Evolutionary conservation across 2,329 filamentous ascomycete genomes (phyloP).

Genomic region (Coleophoma cylindrospora): DNA sequence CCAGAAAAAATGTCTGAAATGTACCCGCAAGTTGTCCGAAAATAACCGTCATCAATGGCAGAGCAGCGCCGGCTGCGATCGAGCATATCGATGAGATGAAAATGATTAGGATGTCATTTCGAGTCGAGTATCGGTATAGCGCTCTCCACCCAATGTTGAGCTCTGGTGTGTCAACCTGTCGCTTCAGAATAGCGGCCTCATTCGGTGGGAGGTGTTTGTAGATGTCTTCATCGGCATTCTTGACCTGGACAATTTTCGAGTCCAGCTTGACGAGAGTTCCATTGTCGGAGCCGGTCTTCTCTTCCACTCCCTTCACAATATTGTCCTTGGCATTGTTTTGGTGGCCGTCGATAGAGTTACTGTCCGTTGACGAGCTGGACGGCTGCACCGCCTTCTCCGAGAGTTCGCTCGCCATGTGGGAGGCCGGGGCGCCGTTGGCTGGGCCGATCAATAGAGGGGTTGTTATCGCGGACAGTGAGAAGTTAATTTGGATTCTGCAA

Average conservation of each 20-base stretch:
- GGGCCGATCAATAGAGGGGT: no score
- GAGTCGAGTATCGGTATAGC: slow-evolving; percentile 51
- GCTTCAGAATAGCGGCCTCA: slow-evolving; percentile 62
- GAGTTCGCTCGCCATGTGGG: slow-evolving; percentile 21
- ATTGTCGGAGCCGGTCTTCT: slow-evolving; percentile 50
- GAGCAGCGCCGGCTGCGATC: slow-evolving; percentile 52
- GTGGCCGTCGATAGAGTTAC: slow-evolving; percentile 16
- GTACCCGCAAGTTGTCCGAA: slow-evolving; percentile 72
- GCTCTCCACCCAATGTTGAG: slow-evolving; percentile 59
- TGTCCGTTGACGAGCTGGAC: slow-evolving; percentile 14
- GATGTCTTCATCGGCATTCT: slow-evolving; percentile 38
- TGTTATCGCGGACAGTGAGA: no score
- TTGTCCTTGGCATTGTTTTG: slow-evolving; percentile 12
- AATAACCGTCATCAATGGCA: slow-evolving; percentile 55
- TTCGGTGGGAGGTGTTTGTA: slow-evolving; percentile 58
- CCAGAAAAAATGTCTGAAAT: slow-evolving; percentile 56
- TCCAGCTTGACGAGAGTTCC: slow-evolving; percentile 46
- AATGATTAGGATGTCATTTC: slow-evolving; percentile 45
- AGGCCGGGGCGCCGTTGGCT: slow-evolving; percentile 4
- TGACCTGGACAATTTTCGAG: slow-evolving; percentile 26
- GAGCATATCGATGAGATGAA: slow-evolving; percentile 44
- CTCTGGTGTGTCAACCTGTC: slow-evolving; percentile 61
- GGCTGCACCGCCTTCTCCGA: slow-evolving; percentile 16
- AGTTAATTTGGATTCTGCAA: not conserved
- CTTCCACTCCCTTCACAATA: slow-evolving; percentile 33